phyloP scores from a whole-genome alignment of 352 stramenopile species.

The Peronospora farinosa region DNA sequence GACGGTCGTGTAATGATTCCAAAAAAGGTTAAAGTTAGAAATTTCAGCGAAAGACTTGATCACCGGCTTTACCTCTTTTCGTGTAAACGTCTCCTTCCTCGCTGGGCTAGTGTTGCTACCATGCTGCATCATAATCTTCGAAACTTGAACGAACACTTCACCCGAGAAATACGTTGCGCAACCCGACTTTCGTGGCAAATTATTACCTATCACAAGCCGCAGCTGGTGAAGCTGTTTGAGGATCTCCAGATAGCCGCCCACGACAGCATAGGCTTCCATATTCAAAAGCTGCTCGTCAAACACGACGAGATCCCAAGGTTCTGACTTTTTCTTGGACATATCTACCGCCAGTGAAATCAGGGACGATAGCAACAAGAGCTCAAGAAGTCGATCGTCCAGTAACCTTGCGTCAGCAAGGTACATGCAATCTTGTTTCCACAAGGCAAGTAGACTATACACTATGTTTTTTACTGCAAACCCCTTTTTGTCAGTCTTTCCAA shows the following conservation, averaged over 20 bases:
- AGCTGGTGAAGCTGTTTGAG: conserved; percentile 56
- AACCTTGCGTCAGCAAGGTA: conserved; percentile 28
- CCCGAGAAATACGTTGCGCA: conserved; percentile 57
- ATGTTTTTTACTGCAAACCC: conserved; percentile 39
- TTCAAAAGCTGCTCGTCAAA: conserved; percentile 38
- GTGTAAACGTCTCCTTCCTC: conserved; percentile 18
- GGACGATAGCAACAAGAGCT: conserved; percentile 55
- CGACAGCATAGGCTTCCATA: conserved; percentile 45
- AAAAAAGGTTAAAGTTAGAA: conserved; percentile 21
- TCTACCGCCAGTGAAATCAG: conserved; percentile 38
- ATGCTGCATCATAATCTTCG: conserved; percentile 26
- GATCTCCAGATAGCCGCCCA: conserved; percentile 42
- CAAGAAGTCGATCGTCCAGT: conserved; percentile 35
- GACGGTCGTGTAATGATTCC: conserved; percentile 27
- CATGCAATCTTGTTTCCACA: conserved; percentile 43
- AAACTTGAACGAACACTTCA: conserved; percentile 60
- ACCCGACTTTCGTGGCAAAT: conserved; percentile 23
- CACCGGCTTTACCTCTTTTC: conserved; percentile 25
- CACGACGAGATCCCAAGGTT: conserved; percentile 3
- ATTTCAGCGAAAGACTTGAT: conserved; percentile 23
- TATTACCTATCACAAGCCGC: conserved; percentile 44
- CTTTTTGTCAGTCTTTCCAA: conserved; percentile 38
- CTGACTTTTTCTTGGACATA: conserved; percentile 22
- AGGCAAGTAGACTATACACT: conserved; percentile 45
- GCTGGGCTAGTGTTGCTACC: conserved; percentile 8